Conservation (phyloP, 352 stramenopile species). For the Pythium sp. region DNA sequence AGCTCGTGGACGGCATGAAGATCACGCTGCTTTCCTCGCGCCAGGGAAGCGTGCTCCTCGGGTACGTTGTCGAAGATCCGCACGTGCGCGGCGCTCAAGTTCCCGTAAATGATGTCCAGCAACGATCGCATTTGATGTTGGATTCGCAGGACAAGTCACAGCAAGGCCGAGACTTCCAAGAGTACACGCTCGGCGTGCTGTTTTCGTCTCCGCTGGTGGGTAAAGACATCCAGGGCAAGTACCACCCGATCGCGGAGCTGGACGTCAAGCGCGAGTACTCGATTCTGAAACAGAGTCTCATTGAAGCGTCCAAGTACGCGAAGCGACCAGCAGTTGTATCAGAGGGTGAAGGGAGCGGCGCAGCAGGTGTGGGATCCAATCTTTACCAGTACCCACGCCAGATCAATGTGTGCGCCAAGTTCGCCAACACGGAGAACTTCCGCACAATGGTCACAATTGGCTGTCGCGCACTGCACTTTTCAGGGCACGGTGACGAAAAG, state of each 20-base stretch:
- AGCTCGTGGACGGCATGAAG: constrained; percentile 56
- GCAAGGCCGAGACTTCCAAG: constrained; percentile 50
- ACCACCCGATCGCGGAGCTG: constrained; percentile 89
- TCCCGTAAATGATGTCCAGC: neutral
- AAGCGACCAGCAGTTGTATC: constrained; percentile 26
- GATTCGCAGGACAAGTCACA: constrained; percentile 57
- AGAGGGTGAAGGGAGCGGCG: constrained; percentile 13
- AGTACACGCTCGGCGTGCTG: constrained; percentile 90
- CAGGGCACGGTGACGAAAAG: constrained; percentile 91
- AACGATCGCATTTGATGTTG: neutral
- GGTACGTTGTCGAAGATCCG: constrained; percentile 75
- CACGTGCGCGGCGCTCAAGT: constrained; percentile 46
- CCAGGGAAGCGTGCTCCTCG: constrained; percentile 56
- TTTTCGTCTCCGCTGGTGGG: constrained; percentile 93
- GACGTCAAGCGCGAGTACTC: constrained; percentile 81
- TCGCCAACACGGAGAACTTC: constrained; percentile 92
- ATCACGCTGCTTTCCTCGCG: constrained; percentile 72
- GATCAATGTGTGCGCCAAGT: constrained; percentile 93
- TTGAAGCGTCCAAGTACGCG: constrained; percentile 67
- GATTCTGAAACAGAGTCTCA: constrained; percentile 73
- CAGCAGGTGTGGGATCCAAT: constrained; percentile 21
- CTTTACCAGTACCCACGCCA: constrained; percentile 63
- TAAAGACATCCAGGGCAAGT: constrained; percentile 85
- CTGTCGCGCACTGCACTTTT: constrained; percentile 93
- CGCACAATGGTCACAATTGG: constrained; percentile 90